These are phyloP conservation scores for Bolboschoenus planiculmis DNA, from an alignment of 176 grass and related monocot species.

Conservation along the genomic window DNA sequence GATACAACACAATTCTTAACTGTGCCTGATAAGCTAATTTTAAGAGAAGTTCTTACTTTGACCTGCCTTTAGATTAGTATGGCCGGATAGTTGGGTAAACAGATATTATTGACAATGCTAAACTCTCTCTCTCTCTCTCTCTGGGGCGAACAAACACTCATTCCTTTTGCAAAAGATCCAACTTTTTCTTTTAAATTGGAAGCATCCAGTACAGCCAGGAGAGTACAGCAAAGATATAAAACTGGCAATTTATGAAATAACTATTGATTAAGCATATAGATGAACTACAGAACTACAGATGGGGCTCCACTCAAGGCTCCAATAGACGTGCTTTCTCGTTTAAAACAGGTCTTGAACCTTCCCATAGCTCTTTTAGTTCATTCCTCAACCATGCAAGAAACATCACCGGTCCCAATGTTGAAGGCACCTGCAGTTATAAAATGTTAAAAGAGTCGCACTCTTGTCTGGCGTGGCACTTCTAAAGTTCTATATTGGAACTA, in stretches of 20 bases:
- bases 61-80: neutral
- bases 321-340: slow-evolving; percentile 75
- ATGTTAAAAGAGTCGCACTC: neutral
- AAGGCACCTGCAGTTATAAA: slow-evolving; percentile 57
- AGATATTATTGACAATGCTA: neutral
- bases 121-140: neutral
- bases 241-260: slow-evolving; percentile 4
- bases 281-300: neutral
- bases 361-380: slow-evolving; percentile 80
- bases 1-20: neutral
- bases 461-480: neutral
- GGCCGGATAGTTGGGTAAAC: neutral
- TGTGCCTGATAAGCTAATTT: neutral
- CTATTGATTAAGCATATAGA: slow-evolving; percentile 13
- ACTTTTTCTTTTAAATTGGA: neutral
- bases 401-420: slow-evolving; percentile 75
- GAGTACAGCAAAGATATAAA: slow-evolving; percentile 2
- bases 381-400: slow-evolving; percentile 85
- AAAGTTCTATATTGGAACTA: neutral
- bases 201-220: neutral
- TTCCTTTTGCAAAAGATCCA: no score
- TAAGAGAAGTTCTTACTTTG: neutral
- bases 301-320: slow-evolving; percentile 40
- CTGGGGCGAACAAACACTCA: neutral
- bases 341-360: slow-evolving; percentile 47